Evolutionary conservation across 2,329 filamentous ascomycete species (phyloP).

Genomic region (Mycocentrospora acerina): DNA sequence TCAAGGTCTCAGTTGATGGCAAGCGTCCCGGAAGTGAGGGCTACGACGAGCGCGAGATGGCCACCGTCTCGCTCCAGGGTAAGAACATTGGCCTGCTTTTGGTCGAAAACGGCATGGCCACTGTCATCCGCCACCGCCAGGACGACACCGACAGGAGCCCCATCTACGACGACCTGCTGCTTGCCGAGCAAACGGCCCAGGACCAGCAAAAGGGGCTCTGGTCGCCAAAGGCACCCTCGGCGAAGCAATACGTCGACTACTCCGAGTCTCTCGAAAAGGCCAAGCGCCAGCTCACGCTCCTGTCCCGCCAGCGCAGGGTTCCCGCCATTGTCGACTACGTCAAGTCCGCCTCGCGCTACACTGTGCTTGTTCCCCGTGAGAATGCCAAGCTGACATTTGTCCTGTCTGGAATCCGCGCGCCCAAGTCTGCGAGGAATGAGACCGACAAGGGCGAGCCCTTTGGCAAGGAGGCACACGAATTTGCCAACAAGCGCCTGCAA

Average conservation of each 20-base stretch:
- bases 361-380: conserved; percentile 85
- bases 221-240: conserved; percentile 83
- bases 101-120: conserved; percentile 91
- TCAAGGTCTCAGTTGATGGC: conserved; percentile 85
- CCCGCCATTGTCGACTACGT: conserved; percentile 95
- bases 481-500: conserved; percentile 83
- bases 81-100: conserved; percentile 83
- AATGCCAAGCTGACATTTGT: conserved; percentile 94
- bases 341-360: conserved; percentile 95
- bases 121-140: conserved; percentile 90
- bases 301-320: conserved; percentile 89
- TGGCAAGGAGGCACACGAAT: conserved; percentile 89
- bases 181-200: conserved; percentile 78
- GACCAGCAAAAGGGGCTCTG: conserved; percentile 92
- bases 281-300: conserved; percentile 84
- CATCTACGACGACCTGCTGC: conserved; percentile 87
- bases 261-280: conserved; percentile 93
- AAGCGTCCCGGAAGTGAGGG: conserved; percentile 86
- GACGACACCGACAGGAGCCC: conserved; percentile 92
- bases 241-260: conserved; percentile 81
- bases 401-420: conserved; percentile 87
- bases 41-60: conserved; percentile 93
- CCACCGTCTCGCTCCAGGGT: conserved; percentile 77
- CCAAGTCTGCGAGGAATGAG: conserved; percentile 78
- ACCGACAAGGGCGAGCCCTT: conserved; percentile 88